Evolutionary conservation across 2,329 filamentous ascomycete species (phyloP), one percentile per base, ranked within the genome.

Genomic region (Xylaria sp.): DNA sequence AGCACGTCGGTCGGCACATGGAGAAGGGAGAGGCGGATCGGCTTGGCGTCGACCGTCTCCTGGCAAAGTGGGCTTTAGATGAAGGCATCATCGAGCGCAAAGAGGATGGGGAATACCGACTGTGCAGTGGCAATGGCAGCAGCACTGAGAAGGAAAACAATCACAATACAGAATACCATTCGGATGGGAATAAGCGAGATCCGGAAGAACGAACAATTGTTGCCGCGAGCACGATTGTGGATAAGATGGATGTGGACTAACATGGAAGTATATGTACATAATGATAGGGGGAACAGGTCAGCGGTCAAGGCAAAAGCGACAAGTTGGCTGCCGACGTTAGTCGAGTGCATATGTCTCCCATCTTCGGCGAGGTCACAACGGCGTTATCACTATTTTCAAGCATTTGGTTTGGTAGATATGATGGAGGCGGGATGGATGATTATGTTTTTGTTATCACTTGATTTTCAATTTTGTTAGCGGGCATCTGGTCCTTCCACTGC

Each of bases 1-100:
- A 98, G 78, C 95, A 98, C 78, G 91, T 97, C 0, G 94, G 94
- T 0, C 86, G 91, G 56, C 95, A 98, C 78, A 91, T 97, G 84
- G 94, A 97, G 79, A 90, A 90, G 72, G 87, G 88, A 6, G 88
- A 91, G 69, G 88, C 86, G 3, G 81, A 82, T 28, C 79, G 82
- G 28, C 81, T 91, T 20, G 87, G 85, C 0, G 87, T 90, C 5
- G 89, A 91, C 71, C 78, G 79, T 1, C 78, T 89, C 46, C 78
- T 91, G 51, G 85, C 87, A 0, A 81, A 86, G 66, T 91, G 89
- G 88, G 88, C 89, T 4, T 79, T 90, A 23, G 86, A 88, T 0
- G 88, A 91, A 73, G 83, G 83, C 6, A 90, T 91, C 72, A 90
- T 91, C 66, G 87, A 90, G 73, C 80, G 81, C 7, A 84, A 84